Conservation (phyloP, 805 yeast genomes). For the Helenozyma baotianmanensis region DNA sequence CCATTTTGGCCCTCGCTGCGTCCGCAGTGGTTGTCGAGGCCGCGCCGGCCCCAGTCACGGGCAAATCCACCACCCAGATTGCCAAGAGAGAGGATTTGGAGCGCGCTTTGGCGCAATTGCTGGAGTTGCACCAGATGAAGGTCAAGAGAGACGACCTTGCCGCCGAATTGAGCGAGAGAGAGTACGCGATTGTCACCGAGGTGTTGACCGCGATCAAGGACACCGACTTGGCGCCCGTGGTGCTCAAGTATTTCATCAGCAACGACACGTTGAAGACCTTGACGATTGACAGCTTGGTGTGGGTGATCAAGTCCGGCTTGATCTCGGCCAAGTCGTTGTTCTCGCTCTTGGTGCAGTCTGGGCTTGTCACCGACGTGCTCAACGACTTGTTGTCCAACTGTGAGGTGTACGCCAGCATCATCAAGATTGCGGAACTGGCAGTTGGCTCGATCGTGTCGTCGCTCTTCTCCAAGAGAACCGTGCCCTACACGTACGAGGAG, state of each 20-base stretch:
- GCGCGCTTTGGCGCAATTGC: conserved; percentile 22
- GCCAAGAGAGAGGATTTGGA: conserved; percentile 16
- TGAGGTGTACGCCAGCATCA: conserved; percentile 30
- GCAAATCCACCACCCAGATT: conserved; percentile 1
- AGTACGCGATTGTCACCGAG: conserved; percentile 36
- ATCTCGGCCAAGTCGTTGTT: conserved; percentile 30
- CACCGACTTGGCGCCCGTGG: conserved; percentile 32
- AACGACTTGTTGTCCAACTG: conserved; percentile 37
- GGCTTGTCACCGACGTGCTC: conserved; percentile 29
- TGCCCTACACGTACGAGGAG: conserved; percentile 9
- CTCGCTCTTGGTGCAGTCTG: conserved; percentile 33
- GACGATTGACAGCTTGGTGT: conserved; percentile 16
- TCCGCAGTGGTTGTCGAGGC: conserved; percentile 25
- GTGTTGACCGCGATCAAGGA: conserved; percentile 34
- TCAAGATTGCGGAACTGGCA: conserved; percentile 30
- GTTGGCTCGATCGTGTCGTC: conserved; percentile 15
- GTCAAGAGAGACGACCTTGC: conserved; percentile 27
- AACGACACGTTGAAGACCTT: conserved; percentile 20
- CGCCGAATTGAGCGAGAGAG: conserved; percentile 29
- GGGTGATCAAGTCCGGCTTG: conserved; percentile 28
- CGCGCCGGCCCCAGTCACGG: conserved; percentile 27
- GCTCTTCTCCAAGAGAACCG: conserved; percentile 2
- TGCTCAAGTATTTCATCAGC: conserved; percentile 30
- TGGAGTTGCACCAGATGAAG: conserved; percentile 16
- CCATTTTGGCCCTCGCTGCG: conserved; percentile 27